These are phyloP conservation scores for Bonnemaisonia californica DNA, from an alignment of 31 red algal genomes.

Conservation along the genomic window DNA sequence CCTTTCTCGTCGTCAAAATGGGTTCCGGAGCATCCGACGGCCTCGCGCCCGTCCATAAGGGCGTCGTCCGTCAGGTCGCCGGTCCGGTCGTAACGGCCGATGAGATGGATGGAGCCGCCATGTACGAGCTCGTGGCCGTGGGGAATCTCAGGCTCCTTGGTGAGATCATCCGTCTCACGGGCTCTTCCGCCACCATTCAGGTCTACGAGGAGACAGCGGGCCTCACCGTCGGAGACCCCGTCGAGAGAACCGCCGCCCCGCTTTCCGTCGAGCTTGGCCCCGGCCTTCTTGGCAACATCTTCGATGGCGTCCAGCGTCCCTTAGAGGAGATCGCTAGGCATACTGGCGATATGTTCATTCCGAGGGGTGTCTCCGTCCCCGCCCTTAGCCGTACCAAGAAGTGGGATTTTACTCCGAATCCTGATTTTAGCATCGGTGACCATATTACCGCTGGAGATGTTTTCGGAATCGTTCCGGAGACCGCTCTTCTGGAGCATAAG, in stretches of 20 bases:
- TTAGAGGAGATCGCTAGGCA: slow-evolving; percentile 86
- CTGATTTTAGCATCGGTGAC: slow-evolving; percentile 67
- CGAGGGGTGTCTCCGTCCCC: slow-evolving; percentile 89
- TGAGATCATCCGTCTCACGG: slow-evolving; percentile 96
- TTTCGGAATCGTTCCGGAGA: slow-evolving; percentile 87
- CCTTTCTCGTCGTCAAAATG: no score
- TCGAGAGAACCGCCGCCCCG: slow-evolving; percentile 87
- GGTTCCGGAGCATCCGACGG: slow-evolving; percentile 77
- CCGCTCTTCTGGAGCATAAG: slow-evolving; percentile 89
- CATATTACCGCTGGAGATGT: slow-evolving; percentile 93
- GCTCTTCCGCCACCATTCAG: slow-evolving; percentile 96
- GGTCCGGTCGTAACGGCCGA: slow-evolving; percentile 98
- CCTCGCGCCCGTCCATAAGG: slow-evolving; percentile 59
- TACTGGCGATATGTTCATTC: slow-evolving; percentile 94
- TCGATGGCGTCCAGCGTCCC: slow-evolving; percentile 98
- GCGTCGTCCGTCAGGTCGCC: slow-evolving; percentile 93
- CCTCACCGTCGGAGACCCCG: slow-evolving; percentile 91
- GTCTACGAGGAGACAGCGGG: slow-evolving; percentile 98
- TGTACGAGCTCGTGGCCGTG: slow-evolving; percentile 99
- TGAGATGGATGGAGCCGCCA: slow-evolving; percentile 97
- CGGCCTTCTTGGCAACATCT: slow-evolving; percentile 94
- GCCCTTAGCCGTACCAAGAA: slow-evolving; percentile 82
- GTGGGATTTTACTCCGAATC: slow-evolving; percentile 90
- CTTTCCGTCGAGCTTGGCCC: slow-evolving; percentile 99
- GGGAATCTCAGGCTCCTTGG: slow-evolving; percentile 92